Evolutionary conservation across 805 yeast species (phyloP), one percentile per base, ranked within the genome.

Genomic region (Cyberlindnera saturnus): DNA sequence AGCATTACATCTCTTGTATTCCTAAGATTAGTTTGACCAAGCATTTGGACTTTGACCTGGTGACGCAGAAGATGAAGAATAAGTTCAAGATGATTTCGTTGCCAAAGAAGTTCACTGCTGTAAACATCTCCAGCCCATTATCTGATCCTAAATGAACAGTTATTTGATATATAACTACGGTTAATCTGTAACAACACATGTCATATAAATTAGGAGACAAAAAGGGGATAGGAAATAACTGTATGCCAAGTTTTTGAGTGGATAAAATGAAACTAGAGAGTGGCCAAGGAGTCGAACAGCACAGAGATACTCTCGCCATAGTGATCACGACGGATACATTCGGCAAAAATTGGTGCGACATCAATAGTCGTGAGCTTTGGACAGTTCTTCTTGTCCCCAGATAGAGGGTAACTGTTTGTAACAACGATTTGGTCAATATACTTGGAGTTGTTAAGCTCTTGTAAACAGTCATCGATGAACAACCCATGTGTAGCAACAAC

Each of bases 241-340:
- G 14, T 33, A 15, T 33, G 6, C 28, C 28, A 23, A 23, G 10
- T 23, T 23, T 23, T 23, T 23, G 4, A 6, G 28, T 3, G 10
- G 9, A 23, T 3, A 23, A 13, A 10, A 6, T 20, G 23, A 4
- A 13, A 23, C 28, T 56, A 65, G 41, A 63, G 51, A 34, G 66
- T 77, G 38, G 90, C 85, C 51, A 89, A 73, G 39, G 95, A 88
- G 64, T 90, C 96, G 63, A 91, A 90, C 56, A 90, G 70, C 17
- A 90, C 96, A 34, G 96, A 86, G 49, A 91, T 90, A 56, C 95
- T 84, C 70, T 91, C 98, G 63, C 99, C 99, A 57, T 91, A 90
- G 65, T 93, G 99, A 62, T 93, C 96, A 71, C 99, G 85, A 70
- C 99, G 82, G 48, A 93, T 91, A 66, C 98, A 93, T 71, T 93